Conservation (phyloP, 2,329 filamentous ascomycete genomes). For the Colletotrichum phormii region DNA sequence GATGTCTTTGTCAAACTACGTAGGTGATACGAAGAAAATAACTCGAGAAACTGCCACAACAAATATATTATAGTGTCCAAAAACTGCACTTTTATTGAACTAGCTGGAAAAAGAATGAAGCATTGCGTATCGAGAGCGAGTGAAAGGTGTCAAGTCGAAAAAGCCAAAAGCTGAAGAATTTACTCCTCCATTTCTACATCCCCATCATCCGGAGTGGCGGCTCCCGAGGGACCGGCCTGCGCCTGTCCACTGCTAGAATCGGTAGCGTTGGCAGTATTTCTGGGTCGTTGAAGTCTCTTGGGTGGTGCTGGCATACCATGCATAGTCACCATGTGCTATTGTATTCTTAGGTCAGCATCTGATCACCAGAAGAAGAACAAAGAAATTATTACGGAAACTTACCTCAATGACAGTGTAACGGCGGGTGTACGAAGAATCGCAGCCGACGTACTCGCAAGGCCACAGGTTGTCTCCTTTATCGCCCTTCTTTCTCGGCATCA, state of each 20-base stretch:
- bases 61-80: too few species aligned
- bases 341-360: not conserved
- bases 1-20: too few species aligned
- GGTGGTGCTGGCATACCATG: not conserved
- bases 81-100: too few species aligned
- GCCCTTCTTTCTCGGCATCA: not conserved
- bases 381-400: not conserved
- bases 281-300: not conserved
- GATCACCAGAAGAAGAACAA: rapidly evolving
- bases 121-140: too few species aligned
- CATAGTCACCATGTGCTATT: not conserved
- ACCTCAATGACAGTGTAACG: not conserved
- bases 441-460: not conserved
- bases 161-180: too few species aligned
- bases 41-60: too few species aligned
- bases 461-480: not conserved
- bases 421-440: not conserved
- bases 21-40: too few species aligned
- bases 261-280: not conserved
- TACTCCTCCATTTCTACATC: not conserved
- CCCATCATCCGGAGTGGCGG: not conserved
- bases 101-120: too few species aligned
- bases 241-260: not conserved
- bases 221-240: not conserved
- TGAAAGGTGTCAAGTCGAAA: too few species aligned